Conservation (phyloP, 371 early-diverging fungal species). For the Capillidium rhysosporum region DNA sequence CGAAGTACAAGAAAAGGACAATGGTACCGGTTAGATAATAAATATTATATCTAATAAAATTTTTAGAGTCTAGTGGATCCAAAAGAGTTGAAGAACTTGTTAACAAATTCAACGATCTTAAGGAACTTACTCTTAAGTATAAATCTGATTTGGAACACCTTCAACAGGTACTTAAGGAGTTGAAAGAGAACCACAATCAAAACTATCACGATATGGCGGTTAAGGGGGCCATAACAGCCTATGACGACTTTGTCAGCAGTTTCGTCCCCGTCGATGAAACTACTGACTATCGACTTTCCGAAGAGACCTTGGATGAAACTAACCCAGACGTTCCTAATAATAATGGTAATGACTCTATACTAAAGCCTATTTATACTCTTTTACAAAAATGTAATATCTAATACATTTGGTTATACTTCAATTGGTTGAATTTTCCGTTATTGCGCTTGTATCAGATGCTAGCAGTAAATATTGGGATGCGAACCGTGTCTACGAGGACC, state of each 20-base stretch:
- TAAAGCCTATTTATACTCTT: neutral
- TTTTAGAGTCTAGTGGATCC: conserved; percentile 8
- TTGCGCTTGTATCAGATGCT: conserved; percentile 4
- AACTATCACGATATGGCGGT: conserved; percentile 63
- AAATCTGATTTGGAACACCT: conserved; percentile 18
- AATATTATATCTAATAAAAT: neutral
- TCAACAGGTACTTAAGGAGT: conserved; percentile 22
- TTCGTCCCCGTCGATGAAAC: neutral
- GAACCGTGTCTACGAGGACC: conserved; percentile 15
- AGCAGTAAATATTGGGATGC: conserved; percentile 13
- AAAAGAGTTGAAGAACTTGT: conserved; percentile 10
- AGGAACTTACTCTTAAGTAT: conserved; percentile 15
- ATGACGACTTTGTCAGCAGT: conserved; percentile 26
- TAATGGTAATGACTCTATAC: neutral
- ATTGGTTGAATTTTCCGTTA: neutral
- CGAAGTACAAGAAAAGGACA: conserved; percentile 11
- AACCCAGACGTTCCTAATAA: neutral
- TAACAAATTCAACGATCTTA: conserved; percentile 7
- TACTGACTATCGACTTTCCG: neutral
- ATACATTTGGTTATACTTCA: neutral
- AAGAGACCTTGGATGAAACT: neutral
- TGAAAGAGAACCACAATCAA: conserved; percentile 49
- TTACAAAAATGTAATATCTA: neutral
- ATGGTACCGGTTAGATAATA: conserved; percentile 3
- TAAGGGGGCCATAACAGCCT: conserved; percentile 31